These are phyloP conservation scores for Cyclotella kingstonii DNA, from an alignment of 108 stramenopile genomes.

Conservation along the genomic window DNA sequence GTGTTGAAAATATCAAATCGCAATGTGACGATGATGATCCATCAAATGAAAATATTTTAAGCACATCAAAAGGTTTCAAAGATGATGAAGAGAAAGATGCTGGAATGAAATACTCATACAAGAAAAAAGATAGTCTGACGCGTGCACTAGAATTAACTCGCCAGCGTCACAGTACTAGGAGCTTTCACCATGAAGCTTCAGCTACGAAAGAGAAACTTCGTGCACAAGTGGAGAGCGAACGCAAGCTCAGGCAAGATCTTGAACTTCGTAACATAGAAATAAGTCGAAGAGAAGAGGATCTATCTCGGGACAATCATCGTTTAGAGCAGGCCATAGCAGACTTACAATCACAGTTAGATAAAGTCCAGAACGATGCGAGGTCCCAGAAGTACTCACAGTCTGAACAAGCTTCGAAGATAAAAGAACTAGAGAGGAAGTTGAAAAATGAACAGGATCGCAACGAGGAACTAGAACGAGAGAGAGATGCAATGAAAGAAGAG, in stretches of 20 bases:
- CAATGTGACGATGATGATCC: background rate
- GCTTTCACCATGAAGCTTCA: slow-evolving; percentile 6
- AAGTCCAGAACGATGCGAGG: slow-evolving; percentile 23
- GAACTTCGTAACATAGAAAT: slow-evolving; percentile 26
- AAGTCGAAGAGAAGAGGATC: slow-evolving; percentile 28
- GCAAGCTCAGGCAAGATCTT: slow-evolving; percentile 24
- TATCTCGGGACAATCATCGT: slow-evolving; percentile 23
- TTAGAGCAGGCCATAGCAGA: slow-evolving; percentile 24
- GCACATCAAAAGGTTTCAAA: background rate
- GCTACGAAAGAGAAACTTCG: slow-evolving; percentile 18
- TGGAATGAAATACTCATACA: background rate
- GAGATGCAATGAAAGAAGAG: slow-evolving; percentile 40
- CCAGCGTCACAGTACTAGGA: background rate
- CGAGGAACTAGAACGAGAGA: slow-evolving; percentile 34
- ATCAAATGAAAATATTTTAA: background rate
- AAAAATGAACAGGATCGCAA: slow-evolving; percentile 24
- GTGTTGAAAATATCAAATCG: slow-evolving; percentile 1
- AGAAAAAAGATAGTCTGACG: slow-evolving; percentile 19
- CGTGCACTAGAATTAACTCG: slow-evolving; percentile 24
- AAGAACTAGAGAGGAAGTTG: slow-evolving; percentile 37
- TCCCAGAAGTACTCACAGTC: slow-evolving; percentile 27
- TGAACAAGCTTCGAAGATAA: slow-evolving; percentile 27
- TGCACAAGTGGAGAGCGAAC: slow-evolving; percentile 25
- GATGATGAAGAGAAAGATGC: background rate
- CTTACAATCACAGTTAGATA: slow-evolving; percentile 26